Base-by-base conservation (phyloP, 2,329 filamentous ascomycete species). In the Monosporascus sp. region DNA sequence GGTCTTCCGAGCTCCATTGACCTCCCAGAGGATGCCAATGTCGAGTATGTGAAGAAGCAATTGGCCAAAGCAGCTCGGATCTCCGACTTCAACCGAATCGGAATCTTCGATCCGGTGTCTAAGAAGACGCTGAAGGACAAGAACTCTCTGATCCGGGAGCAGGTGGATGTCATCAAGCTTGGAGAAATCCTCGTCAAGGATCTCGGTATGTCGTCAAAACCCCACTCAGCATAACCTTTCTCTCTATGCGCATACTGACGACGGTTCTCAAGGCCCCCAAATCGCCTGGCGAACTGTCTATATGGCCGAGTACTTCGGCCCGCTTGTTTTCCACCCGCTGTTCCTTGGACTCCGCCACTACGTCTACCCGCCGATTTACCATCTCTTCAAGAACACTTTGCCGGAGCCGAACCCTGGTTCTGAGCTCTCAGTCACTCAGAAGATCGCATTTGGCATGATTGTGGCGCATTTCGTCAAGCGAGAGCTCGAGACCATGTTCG, bases 261-360 rank as follows among this genome's bases (percentile, higher is more conserved):
- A 14, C 24, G 6, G 15, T 38, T 48, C 8, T 11, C 18, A 42
- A 96, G 91, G 94, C 17, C 83, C 86, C 48, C 94, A 99, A 72
- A 87, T 97, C 52, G 84, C 84, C 57, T 99, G 94, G 94, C 86
- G 85, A 59, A 94, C 90, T 55, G 93, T 97, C 70, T 99, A 93
- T 78, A 75, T 97, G 57, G 85, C 97, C 75, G 94, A 99, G 74
- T 99, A 99, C 72, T 74, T 94, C 60, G 94, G 94, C 4, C 94
- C 94, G 6, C 81, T 97, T 64, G 73, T 97, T 65, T 88, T 97
- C 74, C 92, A 97, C 75, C 82, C 83, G 45, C 76, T 89, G 62
- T 78, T 86, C 68, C 75, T 91, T 70, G 85, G 81, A 61, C 76
- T 89, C 51, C 88, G 91, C 48, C 84, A 88, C 24, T 84, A 87